These are phyloP conservation scores for Planoprotostelium fungivorum DNA, from an alignment of 78 protist species.

Conservation along the genomic window DNA sequence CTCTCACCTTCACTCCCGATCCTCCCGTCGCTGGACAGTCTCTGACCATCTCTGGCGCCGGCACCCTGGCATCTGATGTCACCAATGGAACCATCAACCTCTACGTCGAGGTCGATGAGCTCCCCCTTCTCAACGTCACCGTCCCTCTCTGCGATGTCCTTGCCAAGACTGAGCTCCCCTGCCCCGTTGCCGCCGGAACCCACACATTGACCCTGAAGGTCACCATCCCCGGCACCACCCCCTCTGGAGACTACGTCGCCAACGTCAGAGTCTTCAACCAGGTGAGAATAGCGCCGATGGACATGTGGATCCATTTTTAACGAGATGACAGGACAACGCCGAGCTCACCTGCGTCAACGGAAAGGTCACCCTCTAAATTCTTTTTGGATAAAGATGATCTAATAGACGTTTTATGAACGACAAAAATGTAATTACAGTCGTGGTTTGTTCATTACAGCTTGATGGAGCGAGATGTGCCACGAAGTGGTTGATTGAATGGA, in stretches of 20 bases:
- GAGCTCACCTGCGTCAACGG: not conserved
- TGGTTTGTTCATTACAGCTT: too few species aligned
- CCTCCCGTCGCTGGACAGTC: constrained; percentile 20
- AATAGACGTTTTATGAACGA: too few species aligned
- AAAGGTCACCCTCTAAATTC: not conserved
- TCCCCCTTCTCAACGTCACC: constrained; percentile 10
- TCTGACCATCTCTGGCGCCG: constrained; percentile 5
- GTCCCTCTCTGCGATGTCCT: constrained; percentile 3
- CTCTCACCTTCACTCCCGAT: constrained; percentile 14
- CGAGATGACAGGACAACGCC: not conserved
- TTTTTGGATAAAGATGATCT: too few species aligned
- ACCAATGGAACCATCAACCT: constrained; percentile 8
- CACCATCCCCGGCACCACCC: constrained; percentile 10
- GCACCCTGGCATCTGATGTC: constrained; percentile 4
- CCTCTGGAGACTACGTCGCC: constrained; percentile 10
- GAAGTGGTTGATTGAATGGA: too few species aligned
- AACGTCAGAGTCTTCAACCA: not conserved
- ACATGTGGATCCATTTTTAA: too few species aligned
- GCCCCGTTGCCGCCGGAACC: constrained; percentile 24
- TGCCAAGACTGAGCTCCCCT: constrained; percentile 15
- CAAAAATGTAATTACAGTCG: too few species aligned
- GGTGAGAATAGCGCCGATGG: too few species aligned
- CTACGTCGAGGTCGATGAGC: constrained; percentile 2
- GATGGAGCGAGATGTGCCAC: too few species aligned
- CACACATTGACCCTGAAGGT: not conserved